A percentile compares a stretch with the other conserved stretches of the same genome.
These are phyloP conservation scores for Solanum chaucha DNA, from an alignment of 257 asterid genomes.

Conservation along the genomic window DNA sequence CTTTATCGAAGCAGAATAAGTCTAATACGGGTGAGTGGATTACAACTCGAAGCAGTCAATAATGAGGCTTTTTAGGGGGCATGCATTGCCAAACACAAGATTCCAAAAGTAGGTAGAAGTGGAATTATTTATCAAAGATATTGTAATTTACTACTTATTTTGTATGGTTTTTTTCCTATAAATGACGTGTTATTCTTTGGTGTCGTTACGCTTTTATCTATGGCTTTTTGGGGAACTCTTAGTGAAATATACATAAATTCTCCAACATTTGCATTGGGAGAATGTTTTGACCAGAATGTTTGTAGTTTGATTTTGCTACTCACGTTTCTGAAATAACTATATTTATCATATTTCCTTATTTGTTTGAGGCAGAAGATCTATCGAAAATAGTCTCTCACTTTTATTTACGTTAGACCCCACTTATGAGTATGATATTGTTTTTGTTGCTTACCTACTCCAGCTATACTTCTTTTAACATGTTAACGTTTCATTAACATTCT, in stretches of 20 bases:
- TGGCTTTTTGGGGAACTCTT: neutral
- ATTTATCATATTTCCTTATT: neutral
- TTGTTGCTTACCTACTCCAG: neutral
- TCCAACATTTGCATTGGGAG: neutral
- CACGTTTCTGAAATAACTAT: neutral
- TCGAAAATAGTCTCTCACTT: too few species aligned
- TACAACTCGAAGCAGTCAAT: neutral
- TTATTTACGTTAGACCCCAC: too few species aligned
- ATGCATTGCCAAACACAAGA: slow-evolving; percentile 29
- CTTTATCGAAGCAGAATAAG: neutral
- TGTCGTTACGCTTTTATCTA: neutral
- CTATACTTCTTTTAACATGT: neutral
- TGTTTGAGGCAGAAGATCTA: too few species aligned
- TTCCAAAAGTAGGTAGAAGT: slow-evolving; percentile 23
- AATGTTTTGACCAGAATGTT: neutral
- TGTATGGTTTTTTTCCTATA: neutral
- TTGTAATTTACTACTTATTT: neutral
- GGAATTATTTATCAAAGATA: slow-evolving; percentile 2
- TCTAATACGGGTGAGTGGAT: neutral
- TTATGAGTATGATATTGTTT: too few species aligned
- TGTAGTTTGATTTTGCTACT: neutral
- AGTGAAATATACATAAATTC: neutral
- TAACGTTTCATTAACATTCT: neutral
- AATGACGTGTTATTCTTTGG: neutral
- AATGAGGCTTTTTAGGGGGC: neutral